phyloP scores from a whole-genome alignment of 306 rosid genomes.

The Castanea sativa region DNA sequence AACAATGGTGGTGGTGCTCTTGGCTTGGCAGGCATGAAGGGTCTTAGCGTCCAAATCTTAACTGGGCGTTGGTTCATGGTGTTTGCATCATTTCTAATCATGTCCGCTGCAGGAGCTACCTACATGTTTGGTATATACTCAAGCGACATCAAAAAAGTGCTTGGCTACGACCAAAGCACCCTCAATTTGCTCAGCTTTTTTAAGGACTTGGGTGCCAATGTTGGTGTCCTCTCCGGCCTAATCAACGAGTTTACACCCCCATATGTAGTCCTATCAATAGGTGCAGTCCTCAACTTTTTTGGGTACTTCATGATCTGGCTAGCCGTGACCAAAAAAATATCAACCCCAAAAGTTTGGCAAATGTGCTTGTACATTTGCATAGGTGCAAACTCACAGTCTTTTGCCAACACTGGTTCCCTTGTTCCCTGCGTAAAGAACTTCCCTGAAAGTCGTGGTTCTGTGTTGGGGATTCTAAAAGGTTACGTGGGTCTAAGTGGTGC shows the following conservation, averaged over 20 bases:
- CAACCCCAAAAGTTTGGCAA: constrained; percentile 44
- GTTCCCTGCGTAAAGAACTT: constrained; percentile 58
- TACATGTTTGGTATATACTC: constrained; percentile 17
- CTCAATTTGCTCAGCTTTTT: constrained; percentile 17
- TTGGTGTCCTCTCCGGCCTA: constrained; percentile 11
- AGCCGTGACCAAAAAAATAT: constrained; percentile 36
- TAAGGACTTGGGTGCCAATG: constrained; percentile 10
- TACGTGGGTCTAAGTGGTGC: constrained; percentile 66
- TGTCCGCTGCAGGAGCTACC: constrained; percentile 14
- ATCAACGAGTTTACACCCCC: constrained; percentile 17
- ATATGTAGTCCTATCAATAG: constrained; percentile 49
- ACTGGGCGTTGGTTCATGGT: constrained; percentile 17
- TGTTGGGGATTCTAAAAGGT: constrained; percentile 53
- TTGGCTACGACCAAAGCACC: constrained; percentile 15
- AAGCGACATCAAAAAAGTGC: not conserved
- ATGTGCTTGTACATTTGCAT: constrained; percentile 51
- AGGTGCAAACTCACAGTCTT: constrained; percentile 55
- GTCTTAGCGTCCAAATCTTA: not conserved
- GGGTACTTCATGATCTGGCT: constrained; percentile 67
- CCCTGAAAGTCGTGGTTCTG: constrained; percentile 50
- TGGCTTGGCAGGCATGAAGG: not conserved
- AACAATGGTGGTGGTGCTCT: not conserved
- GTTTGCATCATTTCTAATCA: constrained; percentile 15
- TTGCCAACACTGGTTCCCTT: constrained; percentile 55
- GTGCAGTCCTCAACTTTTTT: constrained; percentile 45